Evolutionary conservation across 176 grass and related monocot genomes (phyloP).

Genomic region (Carex kokanica): DNA sequence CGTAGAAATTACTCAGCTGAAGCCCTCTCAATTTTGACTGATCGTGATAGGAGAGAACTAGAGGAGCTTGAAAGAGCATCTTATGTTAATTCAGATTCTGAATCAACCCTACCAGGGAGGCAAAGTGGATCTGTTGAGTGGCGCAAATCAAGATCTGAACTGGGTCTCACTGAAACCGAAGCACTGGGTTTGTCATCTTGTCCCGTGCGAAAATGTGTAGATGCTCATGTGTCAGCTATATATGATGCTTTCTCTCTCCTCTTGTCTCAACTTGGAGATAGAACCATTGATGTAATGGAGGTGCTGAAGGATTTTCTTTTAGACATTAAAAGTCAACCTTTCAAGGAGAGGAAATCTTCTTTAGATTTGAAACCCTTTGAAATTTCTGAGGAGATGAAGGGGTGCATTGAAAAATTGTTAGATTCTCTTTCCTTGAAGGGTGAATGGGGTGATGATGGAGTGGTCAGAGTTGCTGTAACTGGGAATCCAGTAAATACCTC

Average conservation of each 20-base stretch:
- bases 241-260: conserved; percentile 62
- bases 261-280: conserved; percentile 50
- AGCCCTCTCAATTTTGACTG: conserved; percentile 36
- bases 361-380: conserved; percentile 36
- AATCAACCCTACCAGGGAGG: conserved; percentile 79
- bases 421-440: conserved; percentile 65
- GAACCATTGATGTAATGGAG: conserved; percentile 40
- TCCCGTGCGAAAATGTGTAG: conserved; percentile 68
- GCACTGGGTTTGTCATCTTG: conserved; percentile 66
- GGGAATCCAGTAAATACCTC: conserved; percentile 65
- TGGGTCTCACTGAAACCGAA: conserved; percentile 44
- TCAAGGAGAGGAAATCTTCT: conserved; percentile 51
- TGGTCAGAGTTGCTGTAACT: conserved; percentile 34
- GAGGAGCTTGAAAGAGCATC: conserved; percentile 64
- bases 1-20: conserved; percentile 52
- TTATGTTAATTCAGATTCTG: conserved; percentile 54
- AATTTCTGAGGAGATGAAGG: conserved; percentile 57
- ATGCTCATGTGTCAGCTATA: conserved; percentile 85
- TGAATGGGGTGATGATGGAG: conserved; percentile 48
- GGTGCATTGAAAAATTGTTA: conserved; percentile 51
- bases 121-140: conserved; percentile 91
- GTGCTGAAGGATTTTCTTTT: conserved; percentile 43
- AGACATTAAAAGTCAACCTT: conserved; percentile 45
- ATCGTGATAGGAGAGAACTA: conserved; percentile 64
- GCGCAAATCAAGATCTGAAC: conserved; percentile 71